Evolutionary conservation across 1,139 yeast species (phyloP), one percentile per base, ranked within the genome.

Genomic region (Blastobotrys arbuscula): DNA sequence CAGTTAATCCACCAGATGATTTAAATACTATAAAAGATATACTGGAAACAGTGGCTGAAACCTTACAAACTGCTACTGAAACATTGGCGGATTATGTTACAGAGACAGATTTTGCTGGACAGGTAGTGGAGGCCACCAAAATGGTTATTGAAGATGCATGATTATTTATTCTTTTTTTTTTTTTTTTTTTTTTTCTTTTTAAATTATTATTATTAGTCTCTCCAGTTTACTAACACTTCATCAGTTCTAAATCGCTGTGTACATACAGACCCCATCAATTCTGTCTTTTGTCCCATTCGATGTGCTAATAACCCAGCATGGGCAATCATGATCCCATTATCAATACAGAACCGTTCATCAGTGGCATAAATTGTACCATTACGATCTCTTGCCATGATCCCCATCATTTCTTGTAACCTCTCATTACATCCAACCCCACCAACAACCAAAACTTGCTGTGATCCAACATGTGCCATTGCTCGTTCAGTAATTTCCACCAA

Each of bases 401-500:
- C 86, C 99, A 92, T 92, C 98, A 94, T 94, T 59, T 87, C 84
- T 64, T 92, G 99, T 51, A 92, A 69, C 53, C 98, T 69, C 57
- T 82, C 84, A 62, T 92, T 92, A 57, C 96, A 88, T 0, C 99
- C 99, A 15, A 92, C 99, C 18, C 98, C 99, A 8, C 98, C 98
- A 2, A 92, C 99, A 49, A 92, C 88, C 48, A 92, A 72, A 16
- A 92, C 98, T 63, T 90, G 96, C 53, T 78, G 78, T 19, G 95
- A 79, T 58, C 85, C 84, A 2, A 92, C 97, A 62, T 92, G 99
- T 0, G 98, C 98, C 95, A 92, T 85, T 1, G 99, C 99, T 42
- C 99, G 74, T 64, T 92, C 99, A 0, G 98, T 92, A 58, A 92
- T 92, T 67, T 92, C 99, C 19, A 94, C 97, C 55, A 92, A 76